These are phyloP conservation scores for Candida wancherniae DNA, from an alignment of 805 yeast species.

Conservation along the genomic window DNA sequence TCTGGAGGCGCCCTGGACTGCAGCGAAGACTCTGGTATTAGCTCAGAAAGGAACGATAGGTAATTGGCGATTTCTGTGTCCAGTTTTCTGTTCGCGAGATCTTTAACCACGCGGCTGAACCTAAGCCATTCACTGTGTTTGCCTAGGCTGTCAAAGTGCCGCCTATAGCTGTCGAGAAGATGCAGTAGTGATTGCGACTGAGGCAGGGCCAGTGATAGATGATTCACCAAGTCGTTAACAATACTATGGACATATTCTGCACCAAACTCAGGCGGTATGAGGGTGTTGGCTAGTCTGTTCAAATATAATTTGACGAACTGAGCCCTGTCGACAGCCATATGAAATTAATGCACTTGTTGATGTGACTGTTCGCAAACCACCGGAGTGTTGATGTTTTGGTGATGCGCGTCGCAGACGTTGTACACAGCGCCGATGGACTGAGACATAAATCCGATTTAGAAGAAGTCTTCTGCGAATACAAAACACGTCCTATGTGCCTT, in stretches of 20 bases:
- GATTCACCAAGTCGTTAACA: conserved; percentile 23
- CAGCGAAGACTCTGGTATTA: conserved; percentile 6
- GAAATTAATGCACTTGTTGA: too few relatives aligned
- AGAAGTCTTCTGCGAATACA: too few relatives aligned
- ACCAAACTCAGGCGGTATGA: conserved; percentile 36
- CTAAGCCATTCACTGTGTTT: conserved; percentile 27
- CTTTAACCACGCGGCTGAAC: conserved; percentile 29
- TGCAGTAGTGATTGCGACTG: conserved; percentile 16
- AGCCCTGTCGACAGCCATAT: conserved; percentile 16
- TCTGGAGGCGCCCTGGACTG: conserved; percentile 1
- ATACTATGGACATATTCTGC: conserved; percentile 29
- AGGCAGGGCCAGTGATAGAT: conserved; percentile 5
- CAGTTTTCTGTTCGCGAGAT: conserved; percentile 24
- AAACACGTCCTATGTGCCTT: too few relatives aligned
- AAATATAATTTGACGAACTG: conserved; percentile 32
- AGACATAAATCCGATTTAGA: too few relatives aligned
- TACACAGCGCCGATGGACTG: too few relatives aligned
- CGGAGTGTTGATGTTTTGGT: too few relatives aligned
- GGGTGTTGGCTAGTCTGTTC: conserved; percentile 30
- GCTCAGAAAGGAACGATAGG: conserved; percentile 25
- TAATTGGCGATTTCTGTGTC: conserved; percentile 32
- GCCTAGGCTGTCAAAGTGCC: conserved; percentile 24
- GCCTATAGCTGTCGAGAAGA: conserved; percentile 20
- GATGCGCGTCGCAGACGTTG: too few relatives aligned
- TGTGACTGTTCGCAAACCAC: too few relatives aligned